Percentiles rank a stretch among this genome's conserved stretches.
Evolutionary conservation across 1,139 yeast species (phyloP).

Genomic region (Candida frijolesensis): DNA sequence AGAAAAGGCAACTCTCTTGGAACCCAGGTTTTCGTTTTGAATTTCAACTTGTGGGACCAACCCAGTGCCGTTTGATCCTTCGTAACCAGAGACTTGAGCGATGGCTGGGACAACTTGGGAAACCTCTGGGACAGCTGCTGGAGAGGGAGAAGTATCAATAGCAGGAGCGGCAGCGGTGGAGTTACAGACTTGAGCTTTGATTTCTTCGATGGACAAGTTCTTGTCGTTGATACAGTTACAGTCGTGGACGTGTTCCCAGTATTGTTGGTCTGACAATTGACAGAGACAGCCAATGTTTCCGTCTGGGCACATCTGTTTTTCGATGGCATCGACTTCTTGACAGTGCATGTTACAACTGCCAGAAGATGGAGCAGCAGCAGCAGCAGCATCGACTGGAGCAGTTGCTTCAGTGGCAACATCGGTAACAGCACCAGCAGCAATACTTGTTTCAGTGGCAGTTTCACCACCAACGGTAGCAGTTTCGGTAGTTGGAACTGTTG

Average conservation of each 20-base stretch:
- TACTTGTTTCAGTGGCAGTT: neutral
- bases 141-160: neutral
- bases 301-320: neutral
- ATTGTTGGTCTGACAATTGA: neutral
- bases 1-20: neutral
- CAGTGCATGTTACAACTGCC: conserved; percentile 1
- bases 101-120: neutral
- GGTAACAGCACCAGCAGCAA: neutral
- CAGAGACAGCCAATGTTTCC: neutral
- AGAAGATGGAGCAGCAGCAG: neutral
- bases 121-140: neutral
- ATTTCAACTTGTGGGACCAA: conserved; percentile 1
- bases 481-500: neutral
- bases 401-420: neutral
- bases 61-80: neutral
- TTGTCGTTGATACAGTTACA: conserved; percentile 4
- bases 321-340: conserved; percentile 2
- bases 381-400: neutral
- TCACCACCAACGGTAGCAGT: neutral
- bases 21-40: conserved; percentile 2
- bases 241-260: conserved; percentile 4
- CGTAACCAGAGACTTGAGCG: neutral
- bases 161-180: neutral
- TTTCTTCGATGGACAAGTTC: conserved; percentile 1
- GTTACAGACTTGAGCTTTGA: conserved; percentile 5